Base-by-base conservation (phyloP, 345 rosid species). In the Bruguiera sexangula region DNA sequence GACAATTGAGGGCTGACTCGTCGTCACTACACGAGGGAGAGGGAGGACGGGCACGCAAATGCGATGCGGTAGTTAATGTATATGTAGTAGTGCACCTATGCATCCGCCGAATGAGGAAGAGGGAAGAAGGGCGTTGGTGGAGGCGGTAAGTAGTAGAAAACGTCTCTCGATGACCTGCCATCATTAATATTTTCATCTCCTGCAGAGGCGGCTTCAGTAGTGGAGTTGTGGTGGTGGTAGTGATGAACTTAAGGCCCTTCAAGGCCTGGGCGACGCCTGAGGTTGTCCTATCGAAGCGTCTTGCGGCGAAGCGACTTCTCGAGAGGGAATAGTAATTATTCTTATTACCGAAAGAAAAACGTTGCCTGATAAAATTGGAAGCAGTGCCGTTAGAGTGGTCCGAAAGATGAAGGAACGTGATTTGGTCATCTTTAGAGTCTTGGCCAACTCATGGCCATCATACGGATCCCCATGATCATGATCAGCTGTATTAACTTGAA, bases 181-280 rank as follows among this genome's bases (percentile, higher is more conserved):
- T 19, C 80, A 31, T 31, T 31, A 31, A 31, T 87, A 70, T 80
- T 78, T 27, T 76, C 82, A 5, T 31, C 32, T 31, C 32, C 6
- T 31, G 32, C 32, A 0, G 32, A 31, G 32, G 32, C 5, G 32
- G 32, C 32, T 31, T 31, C 32, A 4, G 32, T 4, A 30, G 31
- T 4, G 31, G 4, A 2, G 31, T 4, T 4, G 76, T 65, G 20
- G 93, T 79, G 63, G 88, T 91, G 62, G 86, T 32, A 5, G 97
- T 65, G 36, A 89, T 88, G 79, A 93, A 93, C 82, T 91, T 84
- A 59, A 93, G 89, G n/a, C 98, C 98, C 68, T 85, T 87, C 64
- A 91, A 79, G 32, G 97, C 98, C 94, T 0, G 98, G 89, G 75
- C 64, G 91, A 79, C 29, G 97, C 98, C 94, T 0, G 98, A 91